Base-by-base conservation (phyloP, 1,139 yeast genomes). In the Kodamaea plutei region DNA sequence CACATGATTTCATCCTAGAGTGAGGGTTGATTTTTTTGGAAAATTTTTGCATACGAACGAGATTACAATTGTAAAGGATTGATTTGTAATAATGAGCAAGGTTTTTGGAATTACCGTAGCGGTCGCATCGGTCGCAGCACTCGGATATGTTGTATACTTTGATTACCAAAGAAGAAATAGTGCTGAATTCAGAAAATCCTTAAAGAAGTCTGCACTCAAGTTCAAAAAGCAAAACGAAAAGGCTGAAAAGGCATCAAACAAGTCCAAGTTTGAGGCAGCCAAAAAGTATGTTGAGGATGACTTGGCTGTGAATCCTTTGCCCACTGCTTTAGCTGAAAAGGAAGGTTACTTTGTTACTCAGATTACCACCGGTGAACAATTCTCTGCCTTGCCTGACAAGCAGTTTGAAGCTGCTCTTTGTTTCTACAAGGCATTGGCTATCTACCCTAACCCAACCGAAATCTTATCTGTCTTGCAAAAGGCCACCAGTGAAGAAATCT, bases 381-480 rank as follows among this genome's bases (percentile, higher is more conserved):
- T 79, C 42, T 72, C 81, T 35, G 57, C 64, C 28, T 55, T 65
- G 25, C 77, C 83, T 41, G 77, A 74, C 39, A 66, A 70, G 47
- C 81, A 79, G 56, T 60, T 81, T 40, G 85, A 80, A 37, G 82
- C 96, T 25, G 97, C 97, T 25, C 68, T 88, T 45, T 76, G 84
- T 47, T 91, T 88, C 73, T 91, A 91, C 74, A 84, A 88, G 61
- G 97, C 96, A n/a, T 72, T 91, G 54, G 76, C 85, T 21, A 89
- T 88, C 30, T 91, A 89, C 60, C 97, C 98, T 39, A 84, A 84
- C 60, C 98, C 97, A 36, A 82, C 93, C 36, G 96, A 87, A 47
- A 76, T 91, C 47, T 72, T 91, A 56, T 82, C 82, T 28, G 80
- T 91, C 49, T 89, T 85, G 64, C 96, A 89, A 66, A 83, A 83